Base-by-base conservation (phyloP, 2,329 filamentous ascomycete species). In the Cladosporium halotolerans region DNA sequence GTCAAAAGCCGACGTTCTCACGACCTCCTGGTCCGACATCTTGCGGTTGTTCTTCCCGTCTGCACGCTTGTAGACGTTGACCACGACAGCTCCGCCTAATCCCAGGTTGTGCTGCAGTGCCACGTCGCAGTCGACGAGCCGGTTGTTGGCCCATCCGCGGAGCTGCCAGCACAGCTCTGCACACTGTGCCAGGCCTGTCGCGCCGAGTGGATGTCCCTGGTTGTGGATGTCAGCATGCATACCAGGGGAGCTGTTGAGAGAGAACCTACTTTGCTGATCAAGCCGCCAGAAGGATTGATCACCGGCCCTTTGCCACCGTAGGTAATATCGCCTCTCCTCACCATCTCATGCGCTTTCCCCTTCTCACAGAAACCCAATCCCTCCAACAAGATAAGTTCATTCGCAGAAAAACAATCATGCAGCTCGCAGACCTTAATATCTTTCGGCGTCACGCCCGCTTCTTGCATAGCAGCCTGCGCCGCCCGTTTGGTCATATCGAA, bases 321-420 rank as follows among this genome's bases (percentile, higher is more conserved):
- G 2, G 92, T 97, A 66, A 97, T 96, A 64, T 91, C 90, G 19
- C 91, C 91, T 11, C 72, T 73, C 46, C 90, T 83, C 28, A 97
- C 89, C 71, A 96, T 83, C 72, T 96, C 89, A 69, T 96, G 91
- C 0, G 92, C 92, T 69, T 89, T 91, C 9, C 92, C 92, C 14
- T 79, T 81, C 55, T 83, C 83, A 33, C 78, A 68, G 8, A 97
- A 80, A 2, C 89, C 90, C 0, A 97, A 79, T 0, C 88, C 88
- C 67, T 97, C 92, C 49, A 97, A 83, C 2, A 84, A 85, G 49
- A 95, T 80, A 85, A 97, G 87, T 76, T 97, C 89, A 70, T 97
- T 97, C 34, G 91, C 85, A 11, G 85, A 90, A 79, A 97, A 97
- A 76, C 92, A 97, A 74, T 97, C 92, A 72, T 97, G 92, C 56